Conservation (phyloP, 352 stramenopile genomes). For the Pythium vanterpoolii region DNA sequence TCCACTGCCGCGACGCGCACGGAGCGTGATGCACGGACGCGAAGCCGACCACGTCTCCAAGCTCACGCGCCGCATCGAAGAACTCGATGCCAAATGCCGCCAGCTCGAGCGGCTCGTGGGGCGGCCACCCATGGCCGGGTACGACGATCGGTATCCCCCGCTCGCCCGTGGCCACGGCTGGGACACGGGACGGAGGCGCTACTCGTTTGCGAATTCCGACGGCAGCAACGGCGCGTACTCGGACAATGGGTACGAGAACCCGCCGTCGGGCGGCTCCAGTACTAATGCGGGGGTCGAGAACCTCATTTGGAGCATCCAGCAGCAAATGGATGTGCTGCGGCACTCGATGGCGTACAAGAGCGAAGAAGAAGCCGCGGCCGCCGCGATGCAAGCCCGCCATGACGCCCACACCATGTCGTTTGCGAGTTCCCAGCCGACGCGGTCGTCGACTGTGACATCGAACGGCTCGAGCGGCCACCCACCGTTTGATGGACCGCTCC, state of each 20-base stretch:
- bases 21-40: slow-evolving; percentile 45
- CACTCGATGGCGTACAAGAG: slow-evolving; percentile 60
- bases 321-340: slow-evolving; percentile 77
- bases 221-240: slow-evolving; percentile 18
- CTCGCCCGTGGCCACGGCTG: slow-evolving; percentile 1
- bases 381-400: slow-evolving; percentile 38
- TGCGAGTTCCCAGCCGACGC: slow-evolving; percentile 56
- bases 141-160: slow-evolving; percentile 17
- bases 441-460: slow-evolving; percentile 63
- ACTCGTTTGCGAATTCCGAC: slow-evolving; percentile 27
- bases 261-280: slow-evolving; percentile 19
- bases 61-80: slow-evolving; percentile 66
- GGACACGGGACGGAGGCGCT: slow-evolving; percentile 11
- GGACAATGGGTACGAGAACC: slow-evolving; percentile 5
- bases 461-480: slow-evolving; percentile 42
- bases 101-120: slow-evolving; percentile 73
- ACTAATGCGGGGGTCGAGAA: slow-evolving; percentile 49
- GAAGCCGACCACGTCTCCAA: slow-evolving; percentile 60
- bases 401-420: slow-evolving; percentile 58
- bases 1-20: slow-evolving; percentile 51
- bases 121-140: slow-evolving; percentile 14
- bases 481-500: slow-evolving; percentile 33
- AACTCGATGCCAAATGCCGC: slow-evolving; percentile 78
- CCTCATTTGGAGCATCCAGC: slow-evolving; percentile 79
- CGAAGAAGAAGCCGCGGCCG: slow-evolving; percentile 35